Base-by-base conservation (phyloP, 2,329 filamentous ascomycete species). In the Colletotrichum orchidophilum region DNA sequence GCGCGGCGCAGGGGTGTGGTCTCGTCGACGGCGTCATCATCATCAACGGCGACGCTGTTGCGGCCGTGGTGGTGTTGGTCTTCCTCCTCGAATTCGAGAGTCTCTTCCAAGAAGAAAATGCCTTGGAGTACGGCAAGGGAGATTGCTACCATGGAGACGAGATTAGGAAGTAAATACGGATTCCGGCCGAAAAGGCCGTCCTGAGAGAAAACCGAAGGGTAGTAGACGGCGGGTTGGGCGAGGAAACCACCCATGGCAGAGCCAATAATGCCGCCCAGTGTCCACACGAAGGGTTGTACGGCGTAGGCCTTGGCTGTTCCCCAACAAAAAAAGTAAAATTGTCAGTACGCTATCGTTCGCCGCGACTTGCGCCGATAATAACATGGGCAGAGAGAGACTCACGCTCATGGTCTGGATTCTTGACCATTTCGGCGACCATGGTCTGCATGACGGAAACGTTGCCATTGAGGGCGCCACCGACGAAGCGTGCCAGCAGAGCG, bases 41-140 rank as follows among this genome's bases (percentile, higher is more conserved):
- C 78, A 33, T 42, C 58, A 58, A 74, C 42, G 6, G 74, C 78
- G 9, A 74, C 63, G 3, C 62, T 72, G 54, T 74, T 75, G 46
- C 65, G 18, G 46, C 59, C 65, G 18, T 69, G 46, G 5, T 58
- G 18, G 8, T 69, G 42, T 31, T 73, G 73, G 13, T 65, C 66
- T 18, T 63, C 46, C 18, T 62, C 63, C n/a, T 33, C 35, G 13
- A n/a, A 73, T 6, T 80, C 77, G 35, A 83, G 82, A 0, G 83
- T 84, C 74, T 84, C 83, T 39, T 84, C 82, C 21, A 95, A 81
- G 73, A 93, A 92, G 29, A 93, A 78, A 39, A 89, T 83, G 5
- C 90, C 89, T 21, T 94, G 80, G 2, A 91, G 76, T 15, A 94
- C 85, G 61, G 94, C 93, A 1, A 94, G 74, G 3, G 88, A 74